Conservation (phyloP, 495 filamentous ascomycete species). For the Entonaema liquescens region DNA sequence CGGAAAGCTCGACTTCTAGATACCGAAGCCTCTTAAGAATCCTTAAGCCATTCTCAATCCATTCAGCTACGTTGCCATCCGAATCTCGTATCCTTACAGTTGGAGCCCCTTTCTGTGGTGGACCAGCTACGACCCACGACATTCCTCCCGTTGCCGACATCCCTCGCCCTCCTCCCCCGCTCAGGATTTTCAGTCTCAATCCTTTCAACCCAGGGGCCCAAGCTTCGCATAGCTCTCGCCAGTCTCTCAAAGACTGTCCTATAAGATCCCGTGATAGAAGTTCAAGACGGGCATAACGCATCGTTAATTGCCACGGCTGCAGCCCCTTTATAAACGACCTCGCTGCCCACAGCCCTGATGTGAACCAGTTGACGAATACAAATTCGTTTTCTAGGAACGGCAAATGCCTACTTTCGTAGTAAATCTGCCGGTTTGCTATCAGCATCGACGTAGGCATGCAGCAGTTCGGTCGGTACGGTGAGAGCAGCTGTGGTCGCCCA, state of each 20-base stretch:
- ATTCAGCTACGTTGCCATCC: constrained; percentile 25
- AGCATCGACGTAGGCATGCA: constrained; percentile 47
- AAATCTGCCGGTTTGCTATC: constrained; percentile 43
- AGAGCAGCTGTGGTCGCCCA: constrained; percentile 32
- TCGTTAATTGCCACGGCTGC: constrained; percentile 46
- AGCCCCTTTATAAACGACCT: constrained; percentile 38
- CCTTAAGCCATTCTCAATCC: constrained; percentile 28
- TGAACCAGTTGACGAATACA: constrained; percentile 49
- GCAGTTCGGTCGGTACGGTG: constrained; percentile 41
- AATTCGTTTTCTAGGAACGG: constrained; percentile 53
- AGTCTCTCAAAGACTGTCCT: constrained; percentile 30
- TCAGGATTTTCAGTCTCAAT: constrained; percentile 43
- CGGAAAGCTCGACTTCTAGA: constrained; percentile 44
- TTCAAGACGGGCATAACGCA: constrained; percentile 48
- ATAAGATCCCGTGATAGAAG: constrained; percentile 39
- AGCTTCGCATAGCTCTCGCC: constrained; percentile 44
- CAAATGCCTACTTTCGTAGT: constrained; percentile 44
- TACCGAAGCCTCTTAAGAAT: constrained; percentile 27
- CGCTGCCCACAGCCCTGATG: constrained; percentile 45
- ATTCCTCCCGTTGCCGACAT: constrained; percentile 12
- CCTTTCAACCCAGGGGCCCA: constrained; percentile 43
- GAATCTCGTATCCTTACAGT: constrained; percentile 22
- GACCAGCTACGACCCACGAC: constrained; percentile 35
- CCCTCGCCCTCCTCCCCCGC: constrained; percentile 28
- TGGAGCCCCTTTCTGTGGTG: constrained; percentile 28